Evolutionary conservation across 306 rosid genomes (phyloP).

Genomic region (Vachellia pachyceras): DNA sequence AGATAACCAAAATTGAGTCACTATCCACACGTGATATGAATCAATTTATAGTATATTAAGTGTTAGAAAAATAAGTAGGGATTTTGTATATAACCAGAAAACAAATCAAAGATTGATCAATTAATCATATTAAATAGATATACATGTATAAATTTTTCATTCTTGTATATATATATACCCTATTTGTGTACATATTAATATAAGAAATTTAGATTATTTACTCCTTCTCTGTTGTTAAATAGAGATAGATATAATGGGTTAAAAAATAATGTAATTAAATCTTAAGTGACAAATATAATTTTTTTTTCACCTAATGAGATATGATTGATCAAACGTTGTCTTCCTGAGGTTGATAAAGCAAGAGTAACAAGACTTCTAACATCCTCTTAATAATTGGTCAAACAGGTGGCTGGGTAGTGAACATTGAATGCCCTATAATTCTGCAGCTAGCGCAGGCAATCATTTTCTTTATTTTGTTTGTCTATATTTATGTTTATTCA

Average conservation of each 20-base stretch:
- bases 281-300: background rate
- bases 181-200: too few species aligned
- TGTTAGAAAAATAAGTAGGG: too few species aligned
- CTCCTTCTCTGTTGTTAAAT: too few species aligned
- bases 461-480: background rate
- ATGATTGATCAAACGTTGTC: background rate
- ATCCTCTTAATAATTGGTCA: background rate
- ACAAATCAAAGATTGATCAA: too few species aligned
- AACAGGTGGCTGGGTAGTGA: background rate
- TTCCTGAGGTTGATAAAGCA: background rate
- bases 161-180: too few species aligned
- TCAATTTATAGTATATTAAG: background rate
- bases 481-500: too few species aligned
- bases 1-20: background rate
- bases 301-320: background rate
- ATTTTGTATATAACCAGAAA: too few species aligned
- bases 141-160: too few species aligned
- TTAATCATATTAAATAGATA: too few species aligned
- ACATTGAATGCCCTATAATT: background rate
- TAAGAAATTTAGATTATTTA: too few species aligned
- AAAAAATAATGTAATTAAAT: background rate
- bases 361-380: background rate
- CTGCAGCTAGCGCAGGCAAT: background rate
- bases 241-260: background rate
- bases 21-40: background rate